phyloP scores from a whole-genome alignment of 805 yeast genomes.

The Scheffersomyces amazonensis region DNA sequence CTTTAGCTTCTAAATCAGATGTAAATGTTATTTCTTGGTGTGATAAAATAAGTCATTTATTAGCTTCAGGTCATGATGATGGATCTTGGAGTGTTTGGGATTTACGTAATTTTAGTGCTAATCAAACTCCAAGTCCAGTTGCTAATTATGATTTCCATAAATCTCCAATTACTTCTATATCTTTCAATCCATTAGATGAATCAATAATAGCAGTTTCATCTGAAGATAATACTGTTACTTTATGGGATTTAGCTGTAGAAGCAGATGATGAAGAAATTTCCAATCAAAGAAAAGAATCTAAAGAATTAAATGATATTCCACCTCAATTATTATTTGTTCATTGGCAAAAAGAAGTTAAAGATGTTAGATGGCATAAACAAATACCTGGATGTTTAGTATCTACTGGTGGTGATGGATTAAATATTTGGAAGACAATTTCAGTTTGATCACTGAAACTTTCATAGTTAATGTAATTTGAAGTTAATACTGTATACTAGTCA shows the following conservation, averaged over 20 bases:
- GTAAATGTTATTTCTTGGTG: conserved; percentile 97
- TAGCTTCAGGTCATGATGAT: conserved; percentile 96
- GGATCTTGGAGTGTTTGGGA: conserved; percentile 99
- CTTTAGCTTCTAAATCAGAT: conserved; percentile 75
- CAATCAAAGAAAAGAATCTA: conserved; percentile 73
- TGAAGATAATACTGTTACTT: conserved; percentile 93
- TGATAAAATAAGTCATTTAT: conserved; percentile 74
- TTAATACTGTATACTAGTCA: background rate
- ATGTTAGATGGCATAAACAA: conserved; percentile 96
- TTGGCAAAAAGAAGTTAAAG: conserved; percentile 98
- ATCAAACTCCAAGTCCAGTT: conserved; percentile 71
- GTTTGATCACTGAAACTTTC: conserved; percentile 44
- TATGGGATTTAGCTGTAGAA: conserved; percentile 98
- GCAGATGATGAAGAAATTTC: conserved; percentile 97
- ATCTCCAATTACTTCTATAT: conserved; percentile 86
- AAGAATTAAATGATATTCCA: conserved; percentile 85
- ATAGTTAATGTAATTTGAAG: background rate
- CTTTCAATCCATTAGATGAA: conserved; percentile 94
- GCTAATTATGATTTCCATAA: conserved; percentile 95
- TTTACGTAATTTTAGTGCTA: conserved; percentile 71
- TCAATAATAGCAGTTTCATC: conserved; percentile 93
- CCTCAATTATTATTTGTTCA: conserved; percentile 95
- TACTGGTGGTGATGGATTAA: conserved; percentile 94
- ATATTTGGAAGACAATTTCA: conserved; percentile 94
- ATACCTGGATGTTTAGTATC: conserved; percentile 93